These are phyloP conservation scores for Xylaria sp. DNA, from an alignment of 2,329 filamentous ascomycete species.

Conservation along the genomic window DNA sequence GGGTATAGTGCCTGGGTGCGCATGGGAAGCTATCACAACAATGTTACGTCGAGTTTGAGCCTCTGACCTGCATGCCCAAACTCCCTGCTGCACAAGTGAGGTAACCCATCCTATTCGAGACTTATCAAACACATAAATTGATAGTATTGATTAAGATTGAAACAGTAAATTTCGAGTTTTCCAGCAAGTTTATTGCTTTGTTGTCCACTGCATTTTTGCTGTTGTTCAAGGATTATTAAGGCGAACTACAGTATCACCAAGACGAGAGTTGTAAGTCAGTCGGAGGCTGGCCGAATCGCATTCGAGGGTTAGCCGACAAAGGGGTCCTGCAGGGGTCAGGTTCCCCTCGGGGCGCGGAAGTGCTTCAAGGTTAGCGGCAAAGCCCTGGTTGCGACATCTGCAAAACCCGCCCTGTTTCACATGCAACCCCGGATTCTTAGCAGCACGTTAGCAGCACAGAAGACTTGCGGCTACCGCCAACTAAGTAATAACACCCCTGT, in stretches of 20 bases:
- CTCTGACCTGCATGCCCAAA: background rate
- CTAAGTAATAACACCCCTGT: background rate
- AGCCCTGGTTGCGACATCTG: constrained; percentile 43
- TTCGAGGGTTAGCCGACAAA: constrained; percentile 40
- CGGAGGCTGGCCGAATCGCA: constrained; percentile 20
- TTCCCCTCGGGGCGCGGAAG: constrained; percentile 42
- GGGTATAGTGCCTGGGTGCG: background rate
- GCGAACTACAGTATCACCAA: background rate
- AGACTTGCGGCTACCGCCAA: background rate
- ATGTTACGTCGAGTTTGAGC: background rate
- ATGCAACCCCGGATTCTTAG: constrained; percentile 26
- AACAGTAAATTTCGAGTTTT: background rate
- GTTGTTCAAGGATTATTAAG: background rate
- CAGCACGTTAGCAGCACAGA: background rate
- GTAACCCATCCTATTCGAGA: background rate
- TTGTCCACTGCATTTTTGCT: background rate
- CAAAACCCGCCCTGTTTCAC: constrained; percentile 49
- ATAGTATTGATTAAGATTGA: background rate
- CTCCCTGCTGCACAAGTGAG: background rate
- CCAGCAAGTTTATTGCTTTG: background rate
- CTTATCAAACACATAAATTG: background rate
- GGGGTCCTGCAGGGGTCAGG: constrained; percentile 36
- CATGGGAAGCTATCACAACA: background rate
- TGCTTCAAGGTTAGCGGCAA: constrained; percentile 46
- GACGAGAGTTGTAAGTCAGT: background rate